Evolutionary conservation across 768 basidiomycete species (phyloP).

Genomic region (Postia placenta): DNA sequence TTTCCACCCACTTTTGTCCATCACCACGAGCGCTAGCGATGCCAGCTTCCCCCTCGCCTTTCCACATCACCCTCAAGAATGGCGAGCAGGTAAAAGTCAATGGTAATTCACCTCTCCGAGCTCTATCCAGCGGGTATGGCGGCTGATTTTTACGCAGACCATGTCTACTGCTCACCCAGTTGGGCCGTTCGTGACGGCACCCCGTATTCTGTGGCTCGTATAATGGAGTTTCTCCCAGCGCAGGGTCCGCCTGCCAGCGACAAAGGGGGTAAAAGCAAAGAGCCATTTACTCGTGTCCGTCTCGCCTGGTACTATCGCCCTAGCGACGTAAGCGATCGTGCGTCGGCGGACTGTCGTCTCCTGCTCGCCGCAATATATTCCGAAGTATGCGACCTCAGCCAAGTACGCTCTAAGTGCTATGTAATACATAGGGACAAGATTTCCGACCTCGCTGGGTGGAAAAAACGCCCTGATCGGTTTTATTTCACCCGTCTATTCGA

Average conservation of each 20-base stretch:
- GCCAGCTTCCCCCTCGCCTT: constrained; percentile 31
- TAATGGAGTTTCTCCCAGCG: constrained; percentile 93
- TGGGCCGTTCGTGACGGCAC: constrained; percentile 92
- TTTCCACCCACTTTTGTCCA: background rate
- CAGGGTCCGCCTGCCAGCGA: constrained; percentile 48
- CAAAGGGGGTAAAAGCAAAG: constrained; percentile 59
- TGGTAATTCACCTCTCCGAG: constrained; percentile 44
- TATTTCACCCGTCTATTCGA: constrained; percentile 95
- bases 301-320: constrained; percentile 97
- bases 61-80: constrained; percentile 60
- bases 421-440: constrained; percentile 96
- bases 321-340: constrained; percentile 89
- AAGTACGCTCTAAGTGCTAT: constrained; percentile 88
- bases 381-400: constrained; percentile 91
- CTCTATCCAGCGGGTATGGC: constrained; percentile 22
- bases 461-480: constrained; percentile 90
- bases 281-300: constrained; percentile 75
- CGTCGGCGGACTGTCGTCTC: constrained; percentile 84
- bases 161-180: constrained; percentile 93
- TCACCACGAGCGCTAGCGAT: constrained; percentile 13
- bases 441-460: constrained; percentile 88
- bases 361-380: constrained; percentile 95
- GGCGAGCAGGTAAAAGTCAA: constrained; percentile 83
- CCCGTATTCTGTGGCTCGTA: constrained; percentile 91
- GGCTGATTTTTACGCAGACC: constrained; percentile 56